Conservation (phyloP, 805 yeast species). For the Monosporozyma aquatica region DNA sequence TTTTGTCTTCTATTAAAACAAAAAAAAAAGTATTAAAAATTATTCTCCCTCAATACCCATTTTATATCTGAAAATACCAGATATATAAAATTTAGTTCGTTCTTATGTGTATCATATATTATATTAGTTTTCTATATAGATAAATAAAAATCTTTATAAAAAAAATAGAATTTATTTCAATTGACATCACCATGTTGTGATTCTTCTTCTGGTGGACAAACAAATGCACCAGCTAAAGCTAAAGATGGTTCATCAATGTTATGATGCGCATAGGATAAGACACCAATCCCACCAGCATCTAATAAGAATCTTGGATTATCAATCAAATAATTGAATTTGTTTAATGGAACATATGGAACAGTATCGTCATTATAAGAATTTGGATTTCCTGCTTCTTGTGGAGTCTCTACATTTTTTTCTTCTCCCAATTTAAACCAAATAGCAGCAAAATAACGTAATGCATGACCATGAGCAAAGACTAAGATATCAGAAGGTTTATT, state of each 20-base stretch:
- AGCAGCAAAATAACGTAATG: slow-evolving; percentile 79
- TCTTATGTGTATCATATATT: too few species aligned
- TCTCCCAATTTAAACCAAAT: slow-evolving; percentile 57
- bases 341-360: slow-evolving; percentile 29
- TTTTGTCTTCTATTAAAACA: slow-evolving; percentile 43
- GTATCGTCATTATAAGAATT: slow-evolving; percentile 23
- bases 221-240: slow-evolving; percentile 73
- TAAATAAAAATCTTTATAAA: too few species aligned
- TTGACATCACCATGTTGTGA: slow-evolving; percentile 23
- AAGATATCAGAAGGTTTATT: slow-evolving; percentile 60
- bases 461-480: slow-evolving; percentile 90
- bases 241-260: slow-evolving; percentile 81
- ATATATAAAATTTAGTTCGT: not conserved
- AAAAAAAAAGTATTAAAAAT: too few species aligned
- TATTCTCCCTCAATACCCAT: too few species aligned
- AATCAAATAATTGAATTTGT: slow-evolving; percentile 30
- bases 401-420: slow-evolving; percentile 22
- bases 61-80: not conserved
- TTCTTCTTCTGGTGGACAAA: slow-evolving; percentile 58
- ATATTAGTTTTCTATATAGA: too few species aligned
- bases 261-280: slow-evolving; percentile 80
- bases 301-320: slow-evolving; percentile 72
- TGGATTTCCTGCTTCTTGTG: slow-evolving; percentile 14
- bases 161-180: not conserved
- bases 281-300: slow-evolving; percentile 95